Percentiles rank a stretch among this genome's conserved stretches.
Conservation (phyloP, 2,329 filamentous ascomycete genomes). For the Parastagonospora nodorum region DNA sequence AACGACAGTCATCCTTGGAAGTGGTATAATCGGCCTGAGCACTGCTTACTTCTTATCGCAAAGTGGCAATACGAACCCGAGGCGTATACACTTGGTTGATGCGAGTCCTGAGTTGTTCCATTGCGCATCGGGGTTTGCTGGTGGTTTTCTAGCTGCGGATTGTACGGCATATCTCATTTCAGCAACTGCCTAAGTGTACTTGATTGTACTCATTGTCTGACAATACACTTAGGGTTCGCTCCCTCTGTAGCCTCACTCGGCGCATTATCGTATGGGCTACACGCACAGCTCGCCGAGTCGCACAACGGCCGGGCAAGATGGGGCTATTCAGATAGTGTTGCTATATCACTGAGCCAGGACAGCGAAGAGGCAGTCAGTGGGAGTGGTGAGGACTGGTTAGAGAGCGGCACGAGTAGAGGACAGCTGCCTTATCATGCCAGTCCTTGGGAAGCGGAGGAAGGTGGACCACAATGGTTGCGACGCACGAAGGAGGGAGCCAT, state of each 20-base stretch:
- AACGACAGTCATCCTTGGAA: conserved; percentile 47
- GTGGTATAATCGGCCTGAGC: conserved; percentile 53
- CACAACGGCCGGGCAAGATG: conserved; percentile 63
- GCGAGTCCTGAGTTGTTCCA: conserved; percentile 66
- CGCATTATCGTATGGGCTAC: conserved; percentile 70
- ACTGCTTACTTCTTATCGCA: conserved; percentile 67
- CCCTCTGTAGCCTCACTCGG: conserved; percentile 63
- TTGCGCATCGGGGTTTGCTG: conserved; percentile 75
- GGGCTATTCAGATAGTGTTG: conserved; percentile 65
- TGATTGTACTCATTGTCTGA: background rate
- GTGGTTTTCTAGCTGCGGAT: conserved; percentile 73
- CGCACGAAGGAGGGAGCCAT: conserved; percentile 60
- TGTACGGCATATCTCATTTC: conserved; percentile 51
- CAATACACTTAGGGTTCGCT: conserved; percentile 57
- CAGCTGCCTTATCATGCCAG: conserved; percentile 52
- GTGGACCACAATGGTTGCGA: conserved; percentile 64
- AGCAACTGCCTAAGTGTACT: background rate
- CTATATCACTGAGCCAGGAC: conserved; percentile 60
- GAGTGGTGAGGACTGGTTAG: conserved; percentile 68
- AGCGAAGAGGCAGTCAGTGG: conserved; percentile 47
- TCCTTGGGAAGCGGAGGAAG: conserved; percentile 28
- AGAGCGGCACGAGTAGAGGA: conserved; percentile 66
- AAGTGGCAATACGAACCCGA: conserved; percentile 41
- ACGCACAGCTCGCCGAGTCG: conserved; percentile 65
- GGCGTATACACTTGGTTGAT: conserved; percentile 64